Percentiles rank a stretch among this genome's conserved stretches.
These are phyloP conservation scores for Globisporangium echinulatum DNA, from an alignment of 352 stramenopile species.

Conservation along the genomic window DNA sequence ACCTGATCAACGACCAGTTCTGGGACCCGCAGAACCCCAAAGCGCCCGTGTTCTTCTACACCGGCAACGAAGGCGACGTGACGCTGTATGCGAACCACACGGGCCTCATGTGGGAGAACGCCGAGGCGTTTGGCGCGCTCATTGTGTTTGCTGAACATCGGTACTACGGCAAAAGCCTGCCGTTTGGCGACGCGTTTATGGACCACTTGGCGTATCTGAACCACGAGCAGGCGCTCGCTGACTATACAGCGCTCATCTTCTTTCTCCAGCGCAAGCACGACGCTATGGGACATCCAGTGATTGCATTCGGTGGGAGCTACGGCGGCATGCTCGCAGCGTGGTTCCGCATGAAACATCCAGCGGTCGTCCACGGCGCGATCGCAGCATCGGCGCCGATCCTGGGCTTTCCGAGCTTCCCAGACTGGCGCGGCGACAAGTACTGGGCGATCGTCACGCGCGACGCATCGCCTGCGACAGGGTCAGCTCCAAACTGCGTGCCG, in stretches of 20 bases:
- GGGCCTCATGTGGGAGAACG: slow-evolving; percentile 94
- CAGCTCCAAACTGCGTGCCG: slow-evolving; percentile 66
- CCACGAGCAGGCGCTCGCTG: slow-evolving; percentile 90
- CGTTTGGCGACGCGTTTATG: slow-evolving; percentile 64
- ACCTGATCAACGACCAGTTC: slow-evolving; percentile 85
- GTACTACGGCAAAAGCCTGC: slow-evolving; percentile 91
- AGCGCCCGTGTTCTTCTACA: slow-evolving; percentile 91
- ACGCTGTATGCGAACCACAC: slow-evolving; percentile 93
- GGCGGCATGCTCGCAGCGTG: slow-evolving; percentile 94
- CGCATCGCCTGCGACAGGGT: slow-evolving; percentile 60
- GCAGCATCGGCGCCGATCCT: slow-evolving; percentile 92
- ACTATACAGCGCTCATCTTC: slow-evolving; percentile 89
- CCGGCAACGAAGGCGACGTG: slow-evolving; percentile 93
- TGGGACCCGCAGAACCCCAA: slow-evolving; percentile 61
- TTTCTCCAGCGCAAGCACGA: slow-evolving; percentile 72
- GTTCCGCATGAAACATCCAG: slow-evolving; percentile 95
- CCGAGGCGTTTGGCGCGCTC: slow-evolving; percentile 78
- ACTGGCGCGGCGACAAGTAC: slow-evolving; percentile 69
- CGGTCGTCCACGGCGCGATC: slow-evolving; percentile 89
- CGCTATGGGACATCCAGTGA: slow-evolving; percentile 75
- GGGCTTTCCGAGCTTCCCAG: slow-evolving; percentile 66
- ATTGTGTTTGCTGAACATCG: slow-evolving; percentile 95
- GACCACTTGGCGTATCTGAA: slow-evolving; percentile 78
- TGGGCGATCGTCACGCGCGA: slow-evolving; percentile 79
- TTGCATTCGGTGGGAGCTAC: slow-evolving; percentile 94